Percentiles rank a stretch among this genome's conserved stretches.
Evolutionary conservation across 2,329 filamentous ascomycete genomes (phyloP).

Genomic region (Trichoderma aggressivum): DNA sequence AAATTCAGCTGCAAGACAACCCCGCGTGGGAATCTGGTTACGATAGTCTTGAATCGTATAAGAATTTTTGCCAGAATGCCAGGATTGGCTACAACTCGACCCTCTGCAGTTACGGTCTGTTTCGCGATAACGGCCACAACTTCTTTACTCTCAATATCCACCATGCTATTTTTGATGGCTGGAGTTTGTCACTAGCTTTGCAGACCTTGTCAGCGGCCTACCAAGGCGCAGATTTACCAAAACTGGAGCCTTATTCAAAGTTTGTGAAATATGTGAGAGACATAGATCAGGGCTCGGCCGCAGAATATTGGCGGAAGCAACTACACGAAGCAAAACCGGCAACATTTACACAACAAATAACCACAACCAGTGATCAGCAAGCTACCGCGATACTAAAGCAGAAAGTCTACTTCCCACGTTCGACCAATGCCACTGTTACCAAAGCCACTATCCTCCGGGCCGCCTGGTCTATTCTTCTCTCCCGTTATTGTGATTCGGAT

Average conservation of each 20-base stretch:
- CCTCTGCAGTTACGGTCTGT: background rate
- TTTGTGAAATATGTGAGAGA: conserved; percentile 3
- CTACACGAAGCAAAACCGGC: background rate
- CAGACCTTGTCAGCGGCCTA: background rate
- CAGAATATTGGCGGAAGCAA: background rate
- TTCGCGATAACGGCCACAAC: background rate
- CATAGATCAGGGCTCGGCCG: background rate
- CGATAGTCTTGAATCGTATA: background rate
- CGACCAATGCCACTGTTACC: background rate
- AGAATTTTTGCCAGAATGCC: background rate
- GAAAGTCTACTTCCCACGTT: background rate
- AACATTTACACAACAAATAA: background rate
- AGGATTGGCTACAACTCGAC: background rate
- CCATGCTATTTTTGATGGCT: conserved; percentile 9
- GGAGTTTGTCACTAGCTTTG: background rate
- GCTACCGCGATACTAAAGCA: background rate
- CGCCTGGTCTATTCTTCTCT: conserved; percentile 24
- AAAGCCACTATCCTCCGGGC: conserved; percentile 22
- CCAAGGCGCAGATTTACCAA: conserved; percentile 15
- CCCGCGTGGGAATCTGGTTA: background rate
- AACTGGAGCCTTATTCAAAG: background rate
- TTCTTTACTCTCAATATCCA: conserved; percentile 5
- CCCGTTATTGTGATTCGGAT: conserved; percentile 14
- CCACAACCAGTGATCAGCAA: background rate
- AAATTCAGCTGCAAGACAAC: background rate